Percentiles rank a stretch among this genome's conserved stretches.
Conservation (phyloP, 2,329 filamentous ascomycete species). For the Coniella lustricola region DNA sequence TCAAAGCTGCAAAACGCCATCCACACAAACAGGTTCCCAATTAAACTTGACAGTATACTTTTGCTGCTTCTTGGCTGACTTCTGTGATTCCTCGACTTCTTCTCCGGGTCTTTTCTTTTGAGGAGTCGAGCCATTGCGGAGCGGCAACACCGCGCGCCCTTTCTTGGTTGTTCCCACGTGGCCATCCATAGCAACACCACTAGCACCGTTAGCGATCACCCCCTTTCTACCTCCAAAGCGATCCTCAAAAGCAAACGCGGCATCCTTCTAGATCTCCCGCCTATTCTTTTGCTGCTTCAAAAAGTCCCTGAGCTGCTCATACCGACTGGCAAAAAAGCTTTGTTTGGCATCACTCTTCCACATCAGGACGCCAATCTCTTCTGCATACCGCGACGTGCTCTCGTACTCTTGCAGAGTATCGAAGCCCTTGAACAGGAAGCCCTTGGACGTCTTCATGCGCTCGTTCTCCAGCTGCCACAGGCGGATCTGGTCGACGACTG, state of each 20-base stretch:
- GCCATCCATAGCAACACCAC: not conserved
- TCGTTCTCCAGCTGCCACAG: constrained; percentile 98
- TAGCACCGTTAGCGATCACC: not conserved
- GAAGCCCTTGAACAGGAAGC: constrained; percentile 89
- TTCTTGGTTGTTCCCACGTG: not conserved
- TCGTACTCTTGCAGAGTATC: constrained; percentile 62
- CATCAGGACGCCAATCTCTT: constrained; percentile 81
- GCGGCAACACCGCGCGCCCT: not conserved
- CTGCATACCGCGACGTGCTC: constrained; percentile 68
- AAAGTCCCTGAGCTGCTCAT: constrained; percentile 82
- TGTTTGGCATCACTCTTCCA: constrained; percentile 77
- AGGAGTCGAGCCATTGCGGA: not conserved
- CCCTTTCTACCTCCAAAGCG: not conserved
- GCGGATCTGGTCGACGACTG: constrained; percentile 93
- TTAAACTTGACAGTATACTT: not conserved
- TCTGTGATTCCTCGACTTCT: too few species aligned
- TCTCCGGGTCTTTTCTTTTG: not conserved
- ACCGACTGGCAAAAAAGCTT: constrained; percentile 86
- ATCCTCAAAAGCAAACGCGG: not conserved
- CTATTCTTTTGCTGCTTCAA: constrained; percentile 57
- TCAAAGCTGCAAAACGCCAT: not conserved
- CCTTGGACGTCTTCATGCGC: constrained; percentile 75
- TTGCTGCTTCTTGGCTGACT: not conserved
- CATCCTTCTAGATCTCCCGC: constrained; percentile 21
- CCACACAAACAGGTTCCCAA: not conserved